A percentile compares a stretch with the other conserved stretches of the same genome.
Conservation (phyloP, 805 yeast genomes). For the Candida incommunis region DNA sequence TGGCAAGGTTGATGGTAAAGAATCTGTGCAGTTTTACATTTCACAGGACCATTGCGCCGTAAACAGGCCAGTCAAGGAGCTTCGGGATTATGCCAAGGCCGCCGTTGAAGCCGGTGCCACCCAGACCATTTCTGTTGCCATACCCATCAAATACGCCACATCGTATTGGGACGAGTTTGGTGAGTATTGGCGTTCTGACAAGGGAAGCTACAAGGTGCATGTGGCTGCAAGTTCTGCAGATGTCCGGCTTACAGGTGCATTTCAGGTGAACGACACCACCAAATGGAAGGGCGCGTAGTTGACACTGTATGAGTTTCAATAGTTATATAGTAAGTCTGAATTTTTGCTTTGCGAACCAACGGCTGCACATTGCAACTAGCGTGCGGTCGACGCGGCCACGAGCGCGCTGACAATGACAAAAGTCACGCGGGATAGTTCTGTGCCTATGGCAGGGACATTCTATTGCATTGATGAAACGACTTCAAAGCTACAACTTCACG, state of each 20-base stretch:
- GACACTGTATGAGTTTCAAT: conserved; percentile 1
- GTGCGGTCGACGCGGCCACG: too few relatives aligned
- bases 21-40: conserved; percentile 43
- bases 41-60: conserved; percentile 22
- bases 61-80: conserved; percentile 43
- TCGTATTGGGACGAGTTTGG: conserved; percentile 39
- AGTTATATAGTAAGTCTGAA: too few relatives aligned
- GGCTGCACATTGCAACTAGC: too few relatives aligned
- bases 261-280: conserved; percentile 10
- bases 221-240: conserved; percentile 8
- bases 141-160: conserved; percentile 35
- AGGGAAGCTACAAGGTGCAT: conserved; percentile 33
- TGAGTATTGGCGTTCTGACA: conserved; percentile 36
- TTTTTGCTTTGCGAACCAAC: too few relatives aligned
- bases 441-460: too few relatives aligned
- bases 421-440: too few relatives aligned
- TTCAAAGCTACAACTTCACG: too few relatives aligned
- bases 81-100: conserved; percentile 44
- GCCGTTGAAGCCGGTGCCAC: conserved; percentile 31
- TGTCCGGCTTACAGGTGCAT: conserved; percentile 7
- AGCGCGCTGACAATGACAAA: too few relatives aligned
- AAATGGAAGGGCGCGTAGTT: conserved; percentile 16
- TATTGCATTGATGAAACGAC: too few relatives aligned
- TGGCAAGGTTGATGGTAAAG: conserved; percentile 36
- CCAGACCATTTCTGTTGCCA: conserved; percentile 23